A percentile compares a stretch with the other conserved stretches of the same genome.
Evolutionary conservation across 139 green algal species (phyloP).

Genomic region (Astrephomene gubernaculifera): DNA sequence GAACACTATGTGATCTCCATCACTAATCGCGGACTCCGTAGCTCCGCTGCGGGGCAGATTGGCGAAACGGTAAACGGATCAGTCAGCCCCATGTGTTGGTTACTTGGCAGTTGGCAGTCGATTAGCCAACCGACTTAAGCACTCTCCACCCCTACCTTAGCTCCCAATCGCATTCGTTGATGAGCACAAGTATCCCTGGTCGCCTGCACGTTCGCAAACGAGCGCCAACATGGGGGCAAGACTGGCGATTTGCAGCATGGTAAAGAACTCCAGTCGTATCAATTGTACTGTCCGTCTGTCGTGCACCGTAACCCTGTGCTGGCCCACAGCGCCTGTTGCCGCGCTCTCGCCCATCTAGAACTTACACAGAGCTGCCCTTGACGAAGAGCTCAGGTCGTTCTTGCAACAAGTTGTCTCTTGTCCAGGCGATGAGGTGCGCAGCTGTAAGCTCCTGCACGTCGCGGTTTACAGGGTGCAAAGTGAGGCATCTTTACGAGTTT

Average conservation of each 20-base stretch:
- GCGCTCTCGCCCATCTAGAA: too few relatives aligned
- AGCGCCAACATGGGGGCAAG: too few relatives aligned
- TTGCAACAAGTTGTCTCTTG: constrained; percentile 78
- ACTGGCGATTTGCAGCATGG: too few relatives aligned
- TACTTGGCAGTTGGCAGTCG: not conserved
- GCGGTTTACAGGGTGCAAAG: not conserved
- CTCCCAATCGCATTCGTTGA: constrained; percentile 97
- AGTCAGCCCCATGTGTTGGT: not conserved
- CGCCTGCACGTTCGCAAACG: constrained; percentile 79
- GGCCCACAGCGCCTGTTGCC: too few relatives aligned
- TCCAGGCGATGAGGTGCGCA: constrained; percentile 73
- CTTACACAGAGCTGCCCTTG: constrained; percentile 86
- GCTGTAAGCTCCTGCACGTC: constrained; percentile 66
- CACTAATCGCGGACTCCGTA: constrained; percentile 71
- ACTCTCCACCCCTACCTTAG: constrained; percentile 70
- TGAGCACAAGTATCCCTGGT: constrained; percentile 92
- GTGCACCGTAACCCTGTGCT: too few relatives aligned
- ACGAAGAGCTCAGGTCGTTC: constrained; percentile 92
- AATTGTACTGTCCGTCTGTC: too few relatives aligned
- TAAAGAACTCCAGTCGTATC: too few relatives aligned
- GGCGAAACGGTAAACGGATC: not conserved
- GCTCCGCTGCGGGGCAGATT: constrained; percentile 65
- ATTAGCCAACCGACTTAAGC: not conserved
- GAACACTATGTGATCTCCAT: constrained; percentile 88
- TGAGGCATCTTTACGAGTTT: not conserved